phyloP scores from a whole-genome alignment of 2,329 filamentous ascomycete species.

The Claviceps quebecensis region DNA sequence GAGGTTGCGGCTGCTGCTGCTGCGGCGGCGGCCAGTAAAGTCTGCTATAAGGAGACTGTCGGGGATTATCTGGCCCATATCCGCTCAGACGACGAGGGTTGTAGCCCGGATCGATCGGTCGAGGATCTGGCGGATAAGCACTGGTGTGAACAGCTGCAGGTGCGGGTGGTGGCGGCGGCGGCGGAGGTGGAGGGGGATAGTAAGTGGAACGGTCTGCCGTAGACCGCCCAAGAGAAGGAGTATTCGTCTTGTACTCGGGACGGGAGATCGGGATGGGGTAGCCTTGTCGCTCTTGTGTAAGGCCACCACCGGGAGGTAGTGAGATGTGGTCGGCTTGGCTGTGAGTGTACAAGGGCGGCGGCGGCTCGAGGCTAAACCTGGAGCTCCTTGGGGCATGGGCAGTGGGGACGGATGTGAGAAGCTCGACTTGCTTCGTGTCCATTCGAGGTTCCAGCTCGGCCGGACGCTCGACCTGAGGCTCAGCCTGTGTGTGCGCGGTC shows the following conservation, averaged over 20 bases:
- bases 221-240: slow-evolving; percentile 9
- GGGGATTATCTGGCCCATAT: slow-evolving; percentile 16
- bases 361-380: slow-evolving; percentile 14
- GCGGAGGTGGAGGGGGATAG: slow-evolving; percentile 12
- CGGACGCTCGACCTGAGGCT: background rate
- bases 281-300: slow-evolving; percentile 10
- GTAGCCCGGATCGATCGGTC: slow-evolving; percentile 20
- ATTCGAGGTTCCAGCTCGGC: slow-evolving; percentile 7
- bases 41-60: slow-evolving; percentile 13
- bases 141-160: slow-evolving; percentile 8
- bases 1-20: background rate
- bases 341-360: slow-evolving; percentile 11
- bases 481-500: background rate
- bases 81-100: slow-evolving; percentile 18
- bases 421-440: slow-evolving; percentile 13
- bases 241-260: slow-evolving; percentile 8
- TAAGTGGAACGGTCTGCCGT: slow-evolving; percentile 12
- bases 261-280: slow-evolving; percentile 4
- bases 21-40: slow-evolving; percentile 21
- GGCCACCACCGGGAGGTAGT: slow-evolving; percentile 12
- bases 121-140: slow-evolving; percentile 16
- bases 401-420: slow-evolving; percentile 8
- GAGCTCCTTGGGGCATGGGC: slow-evolving; percentile 12
- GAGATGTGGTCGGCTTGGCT: slow-evolving; percentile 8
- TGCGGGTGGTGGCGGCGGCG: slow-evolving; percentile 4